Evolutionary conservation across 2,329 filamentous ascomycete genomes (phyloP).

Genomic region (Fusarium torulosum): DNA sequence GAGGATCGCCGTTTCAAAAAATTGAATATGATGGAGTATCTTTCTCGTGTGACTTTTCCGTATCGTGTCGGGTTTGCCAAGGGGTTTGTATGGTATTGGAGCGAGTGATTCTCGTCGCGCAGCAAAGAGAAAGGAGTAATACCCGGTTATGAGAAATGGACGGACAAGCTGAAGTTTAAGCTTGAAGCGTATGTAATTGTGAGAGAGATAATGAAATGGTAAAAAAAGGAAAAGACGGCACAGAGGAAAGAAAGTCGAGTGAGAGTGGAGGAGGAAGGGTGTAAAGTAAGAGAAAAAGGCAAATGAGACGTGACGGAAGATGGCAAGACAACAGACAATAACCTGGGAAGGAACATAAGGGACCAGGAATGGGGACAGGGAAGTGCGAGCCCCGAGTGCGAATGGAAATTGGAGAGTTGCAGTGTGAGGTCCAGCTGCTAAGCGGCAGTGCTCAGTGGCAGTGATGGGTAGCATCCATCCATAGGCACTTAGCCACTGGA

Average conservation of each 20-base stretch:
- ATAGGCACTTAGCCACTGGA: constrained; percentile 37
- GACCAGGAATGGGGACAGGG: constrained; percentile 21
- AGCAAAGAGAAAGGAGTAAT: constrained; percentile 45
- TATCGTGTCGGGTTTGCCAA: constrained; percentile 23
- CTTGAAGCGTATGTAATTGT: constrained; percentile 4
- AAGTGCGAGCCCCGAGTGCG: constrained; percentile 34
- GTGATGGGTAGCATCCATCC: constrained; percentile 6
- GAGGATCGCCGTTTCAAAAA: constrained; percentile 7
- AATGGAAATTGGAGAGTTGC: constrained; percentile 20
- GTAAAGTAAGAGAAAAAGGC: constrained; percentile 22
- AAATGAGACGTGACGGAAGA: constrained; percentile 35
- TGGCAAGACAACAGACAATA: too few relatives aligned
- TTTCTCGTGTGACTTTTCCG: constrained; percentile 15
- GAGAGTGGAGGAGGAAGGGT: constrained; percentile 20
- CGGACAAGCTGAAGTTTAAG: constrained; percentile 19
- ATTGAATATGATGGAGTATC: constrained; percentile 20
- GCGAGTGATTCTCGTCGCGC: constrained; percentile 45
- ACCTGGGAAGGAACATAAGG: constrained; percentile 4
- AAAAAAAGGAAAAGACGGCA: constrained; percentile 27
- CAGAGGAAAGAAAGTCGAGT: constrained; percentile 5
- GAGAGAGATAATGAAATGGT: constrained; percentile 4
- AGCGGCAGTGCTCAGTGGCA: constrained; percentile 15
- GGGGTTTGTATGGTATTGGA: constrained; percentile 9
- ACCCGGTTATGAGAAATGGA: constrained; percentile 14
- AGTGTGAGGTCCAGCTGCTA: constrained; percentile 2